Percentiles rank a stretch among this genome's conserved stretches.
Evolutionary conservation across 768 basidiomycete species (phyloP).

Genomic region (Tulasnella sp.): DNA sequence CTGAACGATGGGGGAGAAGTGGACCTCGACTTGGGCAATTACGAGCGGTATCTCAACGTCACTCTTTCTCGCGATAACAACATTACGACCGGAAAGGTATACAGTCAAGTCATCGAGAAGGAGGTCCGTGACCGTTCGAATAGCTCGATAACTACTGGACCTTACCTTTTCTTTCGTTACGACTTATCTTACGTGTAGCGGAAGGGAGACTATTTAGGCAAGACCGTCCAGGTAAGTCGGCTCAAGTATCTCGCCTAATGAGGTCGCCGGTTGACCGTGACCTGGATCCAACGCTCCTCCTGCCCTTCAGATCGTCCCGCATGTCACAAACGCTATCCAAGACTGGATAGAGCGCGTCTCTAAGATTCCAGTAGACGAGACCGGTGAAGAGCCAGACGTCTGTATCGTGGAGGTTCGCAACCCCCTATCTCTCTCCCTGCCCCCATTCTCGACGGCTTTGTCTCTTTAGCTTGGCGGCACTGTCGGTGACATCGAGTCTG

Average conservation of each 20-base stretch:
- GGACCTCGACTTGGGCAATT: conserved; percentile 96
- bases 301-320: conserved; percentile 74
- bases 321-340: conserved; percentile 94
- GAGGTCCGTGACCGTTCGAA: conserved; percentile 56
- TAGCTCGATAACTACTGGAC: neutral
- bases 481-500: conserved; percentile 97
- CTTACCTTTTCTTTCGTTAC: neutral
- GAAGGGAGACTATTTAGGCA: conserved; percentile 73
- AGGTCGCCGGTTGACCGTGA: neutral
- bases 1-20: conserved; percentile 98
- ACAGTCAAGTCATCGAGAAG: conserved; percentile 91
- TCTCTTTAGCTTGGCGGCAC: conserved; percentile 87
- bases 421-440: neutral
- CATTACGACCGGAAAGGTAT: conserved; percentile 98
- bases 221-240: conserved; percentile 80
- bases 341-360: conserved; percentile 98
- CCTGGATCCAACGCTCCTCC: neutral
- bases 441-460: neutral
- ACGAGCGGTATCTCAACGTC: conserved; percentile 95
- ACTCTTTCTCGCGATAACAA: conserved; percentile 94
- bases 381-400: conserved; percentile 87
- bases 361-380: conserved; percentile 90
- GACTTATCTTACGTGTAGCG: conserved; percentile 33
- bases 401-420: conserved; percentile 90
- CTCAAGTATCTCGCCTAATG: neutral